These are phyloP conservation scores for Boletus rubroflammeus DNA, from an alignment of 768 basidiomycete species.

Conservation along the genomic window DNA sequence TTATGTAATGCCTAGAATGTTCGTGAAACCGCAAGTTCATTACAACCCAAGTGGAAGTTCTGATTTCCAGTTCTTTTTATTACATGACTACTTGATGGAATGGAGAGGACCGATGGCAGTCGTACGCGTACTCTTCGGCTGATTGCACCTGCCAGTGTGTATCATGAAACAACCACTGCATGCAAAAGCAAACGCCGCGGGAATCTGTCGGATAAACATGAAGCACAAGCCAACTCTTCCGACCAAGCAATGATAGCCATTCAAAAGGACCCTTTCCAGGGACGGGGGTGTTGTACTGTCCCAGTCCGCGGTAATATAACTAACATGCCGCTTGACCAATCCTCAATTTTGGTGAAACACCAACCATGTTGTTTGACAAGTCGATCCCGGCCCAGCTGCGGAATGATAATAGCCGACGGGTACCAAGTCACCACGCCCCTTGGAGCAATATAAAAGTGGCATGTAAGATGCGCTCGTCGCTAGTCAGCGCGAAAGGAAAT, in stretches of 20 bases:
- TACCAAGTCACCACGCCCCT: conserved; percentile 3
- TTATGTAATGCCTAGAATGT: conserved; percentile 21
- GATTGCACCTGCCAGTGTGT: not conserved
- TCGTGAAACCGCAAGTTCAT: conserved; percentile 2
- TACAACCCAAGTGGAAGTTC: not conserved
- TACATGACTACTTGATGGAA: not conserved
- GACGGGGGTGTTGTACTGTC: not conserved
- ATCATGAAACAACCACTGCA: not conserved
- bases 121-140: no score
- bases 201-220: not conserved
- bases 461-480: not conserved
- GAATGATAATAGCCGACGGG: conserved; percentile 4
- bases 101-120: not conserved
- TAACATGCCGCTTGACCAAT: not conserved
- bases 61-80: no score
- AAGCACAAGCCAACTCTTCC: not conserved
- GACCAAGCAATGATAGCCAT: not conserved
- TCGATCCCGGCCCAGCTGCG: conserved; percentile 1
- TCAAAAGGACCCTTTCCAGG: not conserved
- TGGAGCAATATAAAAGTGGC: conserved; percentile 9
- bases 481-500: conserved; percentile 1
- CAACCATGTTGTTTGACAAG: not conserved
- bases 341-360: conserved; percentile 1
- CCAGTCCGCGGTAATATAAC: not conserved
- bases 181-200: not conserved